Base-by-base conservation (phyloP, 1,284 basidiomycete species). In the Trichosporon coremiiforme region DNA sequence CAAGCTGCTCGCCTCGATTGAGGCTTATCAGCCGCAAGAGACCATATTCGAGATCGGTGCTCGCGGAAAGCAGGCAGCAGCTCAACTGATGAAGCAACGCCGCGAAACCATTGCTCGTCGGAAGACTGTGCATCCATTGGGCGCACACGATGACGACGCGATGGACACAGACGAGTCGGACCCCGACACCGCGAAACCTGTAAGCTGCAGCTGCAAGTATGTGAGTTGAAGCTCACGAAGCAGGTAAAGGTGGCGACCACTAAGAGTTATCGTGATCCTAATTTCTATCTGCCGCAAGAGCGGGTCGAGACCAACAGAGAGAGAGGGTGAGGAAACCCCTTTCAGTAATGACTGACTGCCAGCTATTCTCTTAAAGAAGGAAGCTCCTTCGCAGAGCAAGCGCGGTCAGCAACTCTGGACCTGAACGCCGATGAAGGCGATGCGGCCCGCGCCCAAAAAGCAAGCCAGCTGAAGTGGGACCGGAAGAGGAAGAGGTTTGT, bases 401-500 rank as follows among this genome's bases (percentile, higher is more conserved):
- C 94, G 0, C 87, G 88, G 3, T 87, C 87, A 6, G 90, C 89
- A 2, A 88, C 92, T 0, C 93, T 98, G 73, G 95, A 98, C 79
- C 86, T 99, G 17, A 87, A 89, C 2, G 90, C 89, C 12, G 96
- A 98, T 75, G 92, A 95, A 73, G 89, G 87, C 53, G 83, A 84
- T 17, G 86, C 87, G 35, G 86, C 88, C 13, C 87, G 88, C 70
- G 89, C 89, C 70, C 90, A 90, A 68, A 89, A 88, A 63, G 88
- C 90, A 62, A 86, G 86, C 72, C 87, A 86, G 71, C 80, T 91
- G 70, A 89, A 85, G 36, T 99, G 97, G 97, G 95, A 98, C 83
- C 91, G 92, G 76, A 98, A 96, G 85, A 96, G 94, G 85, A 98
- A 98, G 82, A 94, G 92, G 78, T 98, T 98, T 75, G 86, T 97